Conservation (phyloP, 2,329 filamentous ascomycete genomes). For the Penicillium expansum region DNA sequence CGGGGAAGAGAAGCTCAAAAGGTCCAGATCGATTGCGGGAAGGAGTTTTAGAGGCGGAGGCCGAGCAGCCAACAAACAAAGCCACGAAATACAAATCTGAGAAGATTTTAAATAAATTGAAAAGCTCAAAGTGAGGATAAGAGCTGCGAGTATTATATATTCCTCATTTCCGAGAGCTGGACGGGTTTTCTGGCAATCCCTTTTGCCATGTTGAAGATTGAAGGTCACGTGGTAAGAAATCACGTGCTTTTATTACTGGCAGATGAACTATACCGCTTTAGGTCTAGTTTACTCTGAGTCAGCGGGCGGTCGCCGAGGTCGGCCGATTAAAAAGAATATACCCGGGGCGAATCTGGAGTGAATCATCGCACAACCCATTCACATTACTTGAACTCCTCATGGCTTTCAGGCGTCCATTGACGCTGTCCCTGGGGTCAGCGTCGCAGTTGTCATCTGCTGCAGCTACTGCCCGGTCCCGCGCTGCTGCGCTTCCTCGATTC, state of each 20-base stretch:
- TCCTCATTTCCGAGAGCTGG: neutral
- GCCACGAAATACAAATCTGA: neutral
- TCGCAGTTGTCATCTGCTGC: constrained; percentile 27
- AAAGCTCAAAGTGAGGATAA: neutral
- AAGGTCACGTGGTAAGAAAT: neutral
- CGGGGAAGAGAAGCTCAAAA: constrained; percentile 8
- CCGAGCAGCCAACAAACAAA: constrained; percentile 14
- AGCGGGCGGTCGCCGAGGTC: constrained; percentile 35
- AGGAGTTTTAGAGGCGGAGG: constrained; percentile 21
- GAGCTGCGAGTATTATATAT: neutral
- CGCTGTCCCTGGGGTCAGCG: constrained; percentile 35
- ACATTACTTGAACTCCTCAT: constrained; percentile 26
- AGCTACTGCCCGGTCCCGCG: constrained; percentile 29
- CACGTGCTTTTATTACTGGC: constrained; percentile 8
- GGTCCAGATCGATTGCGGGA: constrained; percentile 12
- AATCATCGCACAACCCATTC: constrained; percentile 26
- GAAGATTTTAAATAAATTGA: neutral
- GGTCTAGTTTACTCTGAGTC: constrained; percentile 27
- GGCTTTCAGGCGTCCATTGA: constrained; percentile 41
- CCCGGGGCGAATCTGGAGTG: constrained; percentile 23
- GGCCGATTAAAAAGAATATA: constrained; percentile 30
- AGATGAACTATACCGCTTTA: neutral
- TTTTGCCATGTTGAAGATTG: neutral
- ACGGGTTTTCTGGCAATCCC: neutral
- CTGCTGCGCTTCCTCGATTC: constrained; percentile 31